A percentile compares a stretch with the other conserved stretches of the same genome.
Evolutionary conservation across 2,329 filamentous ascomycete genomes (phyloP).

Genomic region (Colletotrichum eleusines): DNA sequence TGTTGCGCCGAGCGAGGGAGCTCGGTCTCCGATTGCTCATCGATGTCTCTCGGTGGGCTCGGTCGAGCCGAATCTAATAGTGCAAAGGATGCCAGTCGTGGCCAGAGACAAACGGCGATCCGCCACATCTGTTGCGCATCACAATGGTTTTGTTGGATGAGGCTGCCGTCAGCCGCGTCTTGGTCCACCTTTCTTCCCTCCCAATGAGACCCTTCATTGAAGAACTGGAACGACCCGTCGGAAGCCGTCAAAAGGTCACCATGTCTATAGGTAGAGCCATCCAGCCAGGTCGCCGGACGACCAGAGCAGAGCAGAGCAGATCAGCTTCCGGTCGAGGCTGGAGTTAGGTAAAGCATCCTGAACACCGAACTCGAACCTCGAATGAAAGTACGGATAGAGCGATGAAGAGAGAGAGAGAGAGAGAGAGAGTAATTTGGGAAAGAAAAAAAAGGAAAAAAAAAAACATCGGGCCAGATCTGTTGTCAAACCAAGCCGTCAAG

Average conservation of each 20-base stretch:
- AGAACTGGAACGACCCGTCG: slow-evolving; percentile 31
- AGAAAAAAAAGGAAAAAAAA: neutral
- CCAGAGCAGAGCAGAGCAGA: neutral
- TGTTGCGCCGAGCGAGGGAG: slow-evolving; percentile 12
- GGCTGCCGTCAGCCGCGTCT: slow-evolving; percentile 1
- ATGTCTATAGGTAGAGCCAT: slow-evolving; percentile 18
- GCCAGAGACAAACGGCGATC: slow-evolving; percentile 23
- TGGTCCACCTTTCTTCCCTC: slow-evolving; percentile 8
- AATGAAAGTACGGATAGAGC: neutral
- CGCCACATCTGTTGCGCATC: slow-evolving; percentile 28
- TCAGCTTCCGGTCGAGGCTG: slow-evolving; percentile 14
- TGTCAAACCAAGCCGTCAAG: slow-evolving; percentile 5
- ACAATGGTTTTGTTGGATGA: slow-evolving; percentile 35
- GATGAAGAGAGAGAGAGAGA: neutral
- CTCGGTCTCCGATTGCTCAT: slow-evolving; percentile 20
- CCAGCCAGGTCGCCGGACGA: neutral
- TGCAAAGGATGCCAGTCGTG: neutral
- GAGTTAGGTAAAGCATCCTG: slow-evolving; percentile 20
- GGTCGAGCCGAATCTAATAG: neutral
- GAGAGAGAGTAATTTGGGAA: too few relatives aligned
- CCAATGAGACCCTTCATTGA: slow-evolving; percentile 6
- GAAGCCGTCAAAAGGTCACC: slow-evolving; percentile 28
- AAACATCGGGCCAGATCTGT: slow-evolving; percentile 29
- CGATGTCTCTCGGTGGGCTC: slow-evolving; percentile 8
- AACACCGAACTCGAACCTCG: neutral